Base-by-base conservation (phyloP, 805 yeast genomes). In the Kazachstania viticola region DNA sequence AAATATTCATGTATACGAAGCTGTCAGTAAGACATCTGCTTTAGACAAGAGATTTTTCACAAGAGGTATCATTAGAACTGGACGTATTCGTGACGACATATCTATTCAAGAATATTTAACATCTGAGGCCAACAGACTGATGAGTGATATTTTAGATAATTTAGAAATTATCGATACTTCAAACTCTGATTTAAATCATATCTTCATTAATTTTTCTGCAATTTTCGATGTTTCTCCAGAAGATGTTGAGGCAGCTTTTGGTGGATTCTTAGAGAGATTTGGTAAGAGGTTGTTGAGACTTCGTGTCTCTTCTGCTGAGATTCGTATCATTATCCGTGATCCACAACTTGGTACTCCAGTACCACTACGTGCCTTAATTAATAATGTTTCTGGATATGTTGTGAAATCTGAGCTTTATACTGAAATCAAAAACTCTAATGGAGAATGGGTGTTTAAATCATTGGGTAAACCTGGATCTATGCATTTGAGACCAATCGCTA, bases 391-490 rank as follows among this genome's bases (percentile, higher is more conserved):
- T 41, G 98, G 99, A 47, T 93, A 85, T 52, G 98, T 91, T 40
- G 96, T 91, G 36, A 85, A 83, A 62, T 79, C 94, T 31, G 97
- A 93, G 49, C 66, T 91, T 56, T 91, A 88, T 65, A 80, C 85
- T 56, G 99, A 91, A 62, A 83, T 85, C 44, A 84, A 80, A 67
- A 88, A 85, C 56, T 69, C 81, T 35, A 76, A 79, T 50, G 95
- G 95, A 41, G 95, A 87, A 51, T 87, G 96, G 96, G 82, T 91
- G 19, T 91, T 88, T 78, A 87, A 84, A 62, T 83, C 95, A 3
- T 71, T 91, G 55, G 95, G 95, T 37, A 69, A 77, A 43, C 94
- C 97, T 32, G 98, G 99, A 23, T 72, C 91, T 16, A 91, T 91
- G 98, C 98, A 91, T 55, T 69, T 91, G 66, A 78, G 97, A 62